Percentiles rank a stretch among this genome's conserved stretches.
phyloP scores from a whole-genome alignment of 805 yeast genomes.

The Zygoascus ofunaensis region DNA sequence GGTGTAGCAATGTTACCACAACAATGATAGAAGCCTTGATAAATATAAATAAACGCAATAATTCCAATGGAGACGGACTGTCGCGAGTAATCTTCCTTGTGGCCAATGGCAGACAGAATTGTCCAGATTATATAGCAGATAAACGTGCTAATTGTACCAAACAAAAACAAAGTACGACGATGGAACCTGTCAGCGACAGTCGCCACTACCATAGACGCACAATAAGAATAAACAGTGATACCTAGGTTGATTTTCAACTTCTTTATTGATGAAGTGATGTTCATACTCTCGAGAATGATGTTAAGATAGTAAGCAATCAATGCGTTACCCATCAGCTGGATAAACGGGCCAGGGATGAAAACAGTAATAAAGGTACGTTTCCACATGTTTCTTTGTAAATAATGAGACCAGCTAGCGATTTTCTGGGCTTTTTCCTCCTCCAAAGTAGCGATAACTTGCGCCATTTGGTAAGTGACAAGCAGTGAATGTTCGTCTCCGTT shows the following conservation, averaged over 20 bases:
- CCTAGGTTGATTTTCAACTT: conserved; percentile 11
- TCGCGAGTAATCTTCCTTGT: conserved; percentile 33
- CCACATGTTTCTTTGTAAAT: conserved; percentile 20
- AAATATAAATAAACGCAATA: conserved; percentile 41
- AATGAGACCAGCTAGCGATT: conserved; percentile 6
- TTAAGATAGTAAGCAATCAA: conserved; percentile 34
- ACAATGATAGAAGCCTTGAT: conserved; percentile 2
- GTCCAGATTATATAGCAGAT: conserved; percentile 32
- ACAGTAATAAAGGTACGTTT: conserved; percentile 7
- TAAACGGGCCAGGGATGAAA: conserved; percentile 5
- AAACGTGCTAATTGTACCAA: background rate
- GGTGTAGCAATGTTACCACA: conserved; percentile 6
- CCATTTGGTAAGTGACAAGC: conserved; percentile 4
- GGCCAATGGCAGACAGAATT: conserved; percentile 37
- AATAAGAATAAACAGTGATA: conserved; percentile 3
- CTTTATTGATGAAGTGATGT: conserved; percentile 31
- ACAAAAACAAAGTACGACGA: conserved; percentile 2
- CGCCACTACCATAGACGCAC: background rate
- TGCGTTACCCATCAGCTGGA: conserved; percentile 9
- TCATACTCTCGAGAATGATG: conserved; percentile 43
- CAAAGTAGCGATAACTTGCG: conserved; percentile 6
- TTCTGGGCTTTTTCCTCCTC: conserved; percentile 5
- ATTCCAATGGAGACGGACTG: conserved; percentile 37
- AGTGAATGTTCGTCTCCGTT: conserved; percentile 11
- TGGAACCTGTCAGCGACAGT: background rate